Evolutionary conservation across 2,329 filamentous ascomycete genomes (phyloP).

Genomic region (Hymenoscyphus repandus): DNA sequence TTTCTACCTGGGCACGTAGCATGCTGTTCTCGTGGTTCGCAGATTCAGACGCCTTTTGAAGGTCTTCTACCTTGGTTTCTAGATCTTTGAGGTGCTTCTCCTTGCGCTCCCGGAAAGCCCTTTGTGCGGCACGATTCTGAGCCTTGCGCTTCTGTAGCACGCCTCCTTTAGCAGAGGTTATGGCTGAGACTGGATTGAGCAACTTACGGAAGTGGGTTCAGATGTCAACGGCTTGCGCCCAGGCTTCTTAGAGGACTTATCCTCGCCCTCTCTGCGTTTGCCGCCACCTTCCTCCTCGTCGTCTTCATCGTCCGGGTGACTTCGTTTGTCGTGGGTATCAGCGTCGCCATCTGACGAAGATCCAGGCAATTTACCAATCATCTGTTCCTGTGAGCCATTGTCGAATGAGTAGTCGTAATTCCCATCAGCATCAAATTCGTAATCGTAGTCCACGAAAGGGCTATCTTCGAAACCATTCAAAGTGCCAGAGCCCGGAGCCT

Average conservation of each 20-base stretch:
- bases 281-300: slow-evolving; percentile 64
- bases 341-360: slow-evolving; percentile 34
- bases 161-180: neutral
- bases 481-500: slow-evolving; percentile 39
- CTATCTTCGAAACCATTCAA: slow-evolving; percentile 62
- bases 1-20: slow-evolving; percentile 82
- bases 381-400: slow-evolving; percentile 52
- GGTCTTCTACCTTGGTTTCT: slow-evolving; percentile 69
- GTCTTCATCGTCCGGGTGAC: slow-evolving; percentile 64
- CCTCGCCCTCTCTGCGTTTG: slow-evolving; percentile 69
- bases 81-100: slow-evolving; percentile 85
- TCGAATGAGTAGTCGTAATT: slow-evolving; percentile 58
- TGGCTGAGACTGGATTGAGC: neutral
- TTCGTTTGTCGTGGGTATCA: slow-evolving; percentile 64
- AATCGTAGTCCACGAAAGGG: slow-evolving; percentile 75
- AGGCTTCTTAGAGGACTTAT: slow-evolving; percentile 89
- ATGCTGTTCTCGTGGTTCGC: slow-evolving; percentile 81
- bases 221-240: slow-evolving; percentile 93
- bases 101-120: slow-evolving; percentile 90
- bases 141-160: slow-evolving; percentile 79
- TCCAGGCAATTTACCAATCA: slow-evolving; percentile 73
- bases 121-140: slow-evolving; percentile 87
- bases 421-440: slow-evolving; percentile 68
- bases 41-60: slow-evolving; percentile 77
- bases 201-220: slow-evolving; percentile 88